Percentiles rank a stretch among this genome's conserved stretches.
Evolutionary conservation across 352 stramenopile genomes (phyloP).

Genomic region (Phytophthora melonis): DNA sequence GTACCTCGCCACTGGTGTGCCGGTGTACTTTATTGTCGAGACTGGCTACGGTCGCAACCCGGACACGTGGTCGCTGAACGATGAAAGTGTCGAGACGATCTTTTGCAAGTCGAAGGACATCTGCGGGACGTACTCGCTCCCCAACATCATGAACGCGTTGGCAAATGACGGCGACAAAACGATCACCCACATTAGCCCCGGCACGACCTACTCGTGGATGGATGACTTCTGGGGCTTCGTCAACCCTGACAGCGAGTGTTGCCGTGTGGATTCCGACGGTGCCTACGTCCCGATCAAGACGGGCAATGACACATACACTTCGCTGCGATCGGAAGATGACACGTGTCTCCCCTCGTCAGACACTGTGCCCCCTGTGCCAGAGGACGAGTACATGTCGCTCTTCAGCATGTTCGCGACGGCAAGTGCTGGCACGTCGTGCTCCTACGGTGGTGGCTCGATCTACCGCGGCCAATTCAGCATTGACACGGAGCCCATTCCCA

Average conservation of each 20-base stretch:
- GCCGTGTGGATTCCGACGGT: constrained; percentile 52
- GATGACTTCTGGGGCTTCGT: constrained; percentile 77
- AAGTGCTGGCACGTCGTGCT: constrained; percentile 61
- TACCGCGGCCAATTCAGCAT: constrained; percentile 71
- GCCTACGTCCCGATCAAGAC: constrained; percentile 59
- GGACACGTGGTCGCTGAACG: constrained; percentile 55
- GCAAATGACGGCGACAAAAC: constrained; percentile 54
- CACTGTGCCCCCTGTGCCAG: constrained; percentile 47
- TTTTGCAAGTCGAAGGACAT: constrained; percentile 79
- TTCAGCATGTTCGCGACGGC: constrained; percentile 74
- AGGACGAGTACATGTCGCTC: constrained; percentile 64
- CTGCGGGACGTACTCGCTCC: constrained; percentile 61
- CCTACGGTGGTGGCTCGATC: constrained; percentile 67
- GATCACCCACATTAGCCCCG: constrained; percentile 61
- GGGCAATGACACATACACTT: constrained; percentile 59
- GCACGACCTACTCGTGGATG: constrained; percentile 75
- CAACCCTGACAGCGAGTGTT: constrained; percentile 68
- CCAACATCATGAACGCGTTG: constrained; percentile 66
- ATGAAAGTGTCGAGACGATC: constrained; percentile 48
- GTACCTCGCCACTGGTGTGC: constrained; percentile 65
- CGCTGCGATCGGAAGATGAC: constrained; percentile 38
- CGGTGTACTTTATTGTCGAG: constrained; percentile 76
- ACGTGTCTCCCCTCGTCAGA: constrained; percentile 41
- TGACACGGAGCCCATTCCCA: constrained; percentile 54
- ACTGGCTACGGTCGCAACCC: constrained; percentile 62